These are phyloP conservation scores for Balakata baccata DNA, from an alignment of 345 rosid species.

Conservation along the genomic window DNA sequence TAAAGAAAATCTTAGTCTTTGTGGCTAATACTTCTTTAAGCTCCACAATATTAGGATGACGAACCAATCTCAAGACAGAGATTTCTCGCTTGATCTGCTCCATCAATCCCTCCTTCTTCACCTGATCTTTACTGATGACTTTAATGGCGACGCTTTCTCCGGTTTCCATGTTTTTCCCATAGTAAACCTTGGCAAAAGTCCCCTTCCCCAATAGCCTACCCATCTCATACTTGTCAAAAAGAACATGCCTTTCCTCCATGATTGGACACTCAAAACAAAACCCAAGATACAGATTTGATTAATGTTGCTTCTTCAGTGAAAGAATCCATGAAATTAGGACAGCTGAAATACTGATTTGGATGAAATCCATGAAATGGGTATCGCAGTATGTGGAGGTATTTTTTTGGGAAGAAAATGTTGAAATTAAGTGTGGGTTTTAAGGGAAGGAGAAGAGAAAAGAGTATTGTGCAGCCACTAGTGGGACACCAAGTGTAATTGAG, in stretches of 20 bases:
- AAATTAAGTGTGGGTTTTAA: too few species aligned
- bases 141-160: constrained; percentile 32
- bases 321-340: constrained; percentile 51
- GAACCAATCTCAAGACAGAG: constrained; percentile 25
- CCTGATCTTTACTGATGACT: constrained; percentile 28
- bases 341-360: constrained; percentile 27
- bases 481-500: too few species aligned
- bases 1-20: constrained; percentile 27
- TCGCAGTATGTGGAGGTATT: too few species aligned
- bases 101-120: constrained; percentile 30
- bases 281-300: neutral
- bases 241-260: constrained; percentile 23
- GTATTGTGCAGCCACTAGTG: too few species aligned
- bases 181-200: constrained; percentile 30
- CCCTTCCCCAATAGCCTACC: constrained; percentile 28
- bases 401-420: too few species aligned
- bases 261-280: neutral
- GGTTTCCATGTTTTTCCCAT: constrained; percentile 19
- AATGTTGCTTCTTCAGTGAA: neutral
- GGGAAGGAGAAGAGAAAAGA: too few species aligned
- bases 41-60: constrained; percentile 28
- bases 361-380: constrained; percentile 28
- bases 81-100: constrained; percentile 33
- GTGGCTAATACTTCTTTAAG: constrained; percentile 31
- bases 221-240: constrained; percentile 30